Conservation (phyloP, 2,329 filamentous ascomycete genomes). For the Sclerotinia nivalis region DNA sequence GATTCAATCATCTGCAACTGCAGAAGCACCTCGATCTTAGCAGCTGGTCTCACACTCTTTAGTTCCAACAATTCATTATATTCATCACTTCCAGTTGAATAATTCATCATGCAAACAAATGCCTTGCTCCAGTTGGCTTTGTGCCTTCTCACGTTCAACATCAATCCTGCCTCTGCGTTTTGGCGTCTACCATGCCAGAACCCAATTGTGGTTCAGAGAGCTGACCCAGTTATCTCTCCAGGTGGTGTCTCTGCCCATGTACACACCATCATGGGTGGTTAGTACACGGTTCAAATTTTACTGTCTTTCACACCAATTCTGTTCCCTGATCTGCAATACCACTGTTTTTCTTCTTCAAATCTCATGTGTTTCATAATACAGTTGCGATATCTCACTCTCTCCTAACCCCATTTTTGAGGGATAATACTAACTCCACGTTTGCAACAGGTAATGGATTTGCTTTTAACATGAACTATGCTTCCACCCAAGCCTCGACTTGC, state of each 20-base stretch:
- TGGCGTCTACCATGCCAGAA: slow-evolving; percentile 47
- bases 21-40: not conserved
- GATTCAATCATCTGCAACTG: not conserved
- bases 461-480: slow-evolving; percentile 53
- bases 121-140: slow-evolving; percentile 10
- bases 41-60: slow-evolving; percentile 10
- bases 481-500: slow-evolving; percentile 56
- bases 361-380: no score
- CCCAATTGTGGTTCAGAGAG: slow-evolving; percentile 49
- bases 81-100: not conserved
- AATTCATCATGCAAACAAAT: slow-evolving; percentile 1
- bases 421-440: not conserved
- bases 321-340: no score
- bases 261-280: slow-evolving; percentile 63
- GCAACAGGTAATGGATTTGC: slow-evolving; percentile 53
- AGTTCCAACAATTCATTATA: not conserved
- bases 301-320: no score
- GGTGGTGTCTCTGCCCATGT: slow-evolving; percentile 56
- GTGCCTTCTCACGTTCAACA: slow-evolving; percentile 12
- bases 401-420: fast-evolving
- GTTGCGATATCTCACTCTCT: not conserved
- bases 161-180: slow-evolving; percentile 44
- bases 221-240: slow-evolving; percentile 61
- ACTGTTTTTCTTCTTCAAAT: no score
- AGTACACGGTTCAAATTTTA: not conserved